phyloP scores from a whole-genome alignment of 257 asterid species.

The Knoxia roxburghii region DNA sequence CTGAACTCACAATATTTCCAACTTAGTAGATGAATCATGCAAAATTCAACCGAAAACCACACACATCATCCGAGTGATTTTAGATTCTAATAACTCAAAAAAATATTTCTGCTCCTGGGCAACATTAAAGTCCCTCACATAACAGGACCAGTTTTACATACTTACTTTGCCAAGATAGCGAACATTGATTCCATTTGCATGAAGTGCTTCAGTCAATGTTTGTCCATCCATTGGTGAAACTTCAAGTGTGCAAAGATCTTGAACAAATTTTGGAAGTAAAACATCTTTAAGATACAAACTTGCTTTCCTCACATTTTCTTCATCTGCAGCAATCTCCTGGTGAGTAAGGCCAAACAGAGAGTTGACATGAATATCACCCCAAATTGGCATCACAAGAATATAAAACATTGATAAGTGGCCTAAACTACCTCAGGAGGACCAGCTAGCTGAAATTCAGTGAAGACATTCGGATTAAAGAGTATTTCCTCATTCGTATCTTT shows the following conservation, averaged over 20 bases:
- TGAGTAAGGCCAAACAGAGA: slow-evolving; percentile 5
- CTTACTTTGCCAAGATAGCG: slow-evolving; percentile 88
- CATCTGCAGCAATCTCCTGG: slow-evolving; percentile 81
- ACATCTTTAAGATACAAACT: slow-evolving; percentile 63
- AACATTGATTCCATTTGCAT: slow-evolving; percentile 85
- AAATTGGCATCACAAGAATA: slow-evolving; percentile 8
- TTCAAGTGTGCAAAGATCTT: slow-evolving; percentile 81
- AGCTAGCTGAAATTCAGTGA: slow-evolving; percentile 78
- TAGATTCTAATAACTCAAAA: background rate
- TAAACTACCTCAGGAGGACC: slow-evolving; percentile 66
- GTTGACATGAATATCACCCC: slow-evolving; percentile 9
- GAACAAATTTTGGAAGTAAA: slow-evolving; percentile 67
- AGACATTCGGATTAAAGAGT: slow-evolving; percentile 81
- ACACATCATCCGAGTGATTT: background rate
- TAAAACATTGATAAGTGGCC: slow-evolving; percentile 7
- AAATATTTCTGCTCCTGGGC: background rate
- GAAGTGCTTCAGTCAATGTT: slow-evolving; percentile 89
- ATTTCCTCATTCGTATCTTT: slow-evolving; percentile 43
- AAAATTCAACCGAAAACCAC: background rate
- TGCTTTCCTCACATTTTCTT: slow-evolving; percentile 73
- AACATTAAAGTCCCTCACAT: background rate
- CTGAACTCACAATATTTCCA: slow-evolving; percentile 30
- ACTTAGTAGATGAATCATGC: background rate
- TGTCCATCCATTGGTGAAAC: slow-evolving; percentile 99
- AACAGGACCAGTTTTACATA: background rate